Evolutionary conservation across 305 asterid species (phyloP), one percentile per base, ranked within the genome.

Genomic region (Salvia sclarea): DNA sequence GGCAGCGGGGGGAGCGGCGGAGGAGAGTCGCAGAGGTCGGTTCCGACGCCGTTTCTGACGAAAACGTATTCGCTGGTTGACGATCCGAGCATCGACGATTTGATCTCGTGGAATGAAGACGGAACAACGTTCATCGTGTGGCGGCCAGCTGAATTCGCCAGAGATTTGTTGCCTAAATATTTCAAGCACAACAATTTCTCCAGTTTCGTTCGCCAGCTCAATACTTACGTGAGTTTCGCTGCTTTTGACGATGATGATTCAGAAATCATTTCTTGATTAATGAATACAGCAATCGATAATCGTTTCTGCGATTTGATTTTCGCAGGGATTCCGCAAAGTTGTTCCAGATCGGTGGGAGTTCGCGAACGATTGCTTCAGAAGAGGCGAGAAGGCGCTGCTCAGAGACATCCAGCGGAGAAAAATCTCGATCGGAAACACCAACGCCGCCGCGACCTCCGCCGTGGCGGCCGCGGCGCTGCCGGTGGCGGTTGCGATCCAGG

Each of bases 291-390:
- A 14, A 13, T 9, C 8, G 16, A 17, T 63, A 1, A 6, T 24
- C 18, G 5, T 12, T 12, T 57, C 3, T 24, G 57, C 10, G 1
- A 20, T 61, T 38, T 17, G 49, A 28, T 71, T 68, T 44, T 13
- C 3, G 18, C 78, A 92, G 98, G 98, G 98, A 70, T 92, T 92
- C 62, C 84, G 90, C 22, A 92, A 92, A 81, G 83, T 92, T 3
- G 92, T 84, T 10, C 96, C 96, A 0, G 96, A 89, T 75, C 83
- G 96, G 50, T 92, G 98, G 98, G 98, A 92, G 49, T 92, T 92
- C 9, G 85, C 88, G 0, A 84, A 92, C 75, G 95, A 89, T 17
- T 89, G 80, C 72, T 92, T 92, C 24, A 76, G 70, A 38, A 81
- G 78, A 70, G 96, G 92, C 33, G 87, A 86, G 37, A 88, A 88